These are phyloP conservation scores for Eragrostis curvula DNA, from an alignment of 176 grass and related monocot species.

Conservation along the genomic window DNA sequence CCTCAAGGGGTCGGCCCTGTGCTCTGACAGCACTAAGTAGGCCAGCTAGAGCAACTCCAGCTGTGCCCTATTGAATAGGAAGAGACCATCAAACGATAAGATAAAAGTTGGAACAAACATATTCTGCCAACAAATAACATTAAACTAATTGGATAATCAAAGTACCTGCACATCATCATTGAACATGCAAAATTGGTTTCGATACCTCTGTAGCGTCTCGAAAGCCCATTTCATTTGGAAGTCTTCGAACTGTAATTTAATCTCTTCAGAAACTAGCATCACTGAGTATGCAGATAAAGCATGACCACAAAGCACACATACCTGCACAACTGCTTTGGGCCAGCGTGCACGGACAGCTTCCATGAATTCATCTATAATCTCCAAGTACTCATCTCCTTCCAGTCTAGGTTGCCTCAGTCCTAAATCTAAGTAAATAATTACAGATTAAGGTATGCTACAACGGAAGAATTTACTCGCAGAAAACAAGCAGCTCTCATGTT, in stretches of 20 bases:
- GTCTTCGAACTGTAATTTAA: constrained; percentile 86
- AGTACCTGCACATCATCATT: constrained; percentile 92
- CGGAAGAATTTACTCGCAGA: constrained; percentile 18
- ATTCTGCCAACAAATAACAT: constrained; percentile 20
- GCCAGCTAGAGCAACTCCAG: constrained; percentile 98
- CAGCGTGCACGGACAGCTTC: constrained; percentile 89
- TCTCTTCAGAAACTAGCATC: constrained; percentile 17
- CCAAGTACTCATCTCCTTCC: constrained; percentile 92
- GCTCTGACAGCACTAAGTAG: constrained; percentile 93
- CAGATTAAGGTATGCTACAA: constrained; percentile 21
- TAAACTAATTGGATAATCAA: constrained; percentile 12
- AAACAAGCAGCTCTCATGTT: constrained; percentile 23
- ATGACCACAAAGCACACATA: constrained; percentile 38
- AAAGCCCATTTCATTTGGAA: constrained; percentile 99
- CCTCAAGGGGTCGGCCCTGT: constrained; percentile 75
- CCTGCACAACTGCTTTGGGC: constrained; percentile 97
- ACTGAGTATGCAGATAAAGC: constrained; percentile 17
- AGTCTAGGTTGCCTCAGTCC: constrained; percentile 93
- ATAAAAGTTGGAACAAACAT: neutral
- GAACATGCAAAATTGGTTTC: constrained; percentile 92
- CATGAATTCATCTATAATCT: constrained; percentile 98
- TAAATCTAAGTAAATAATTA: constrained; percentile 73
- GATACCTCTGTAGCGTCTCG: constrained; percentile 93
- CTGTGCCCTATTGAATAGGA: constrained; percentile 72
- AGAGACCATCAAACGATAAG: constrained; percentile 13